Percentiles rank a stretch among this genome's conserved stretches.
Conservation (phyloP, 2,329 filamentous ascomycete species). For the Westerdykella aurantiaca region DNA sequence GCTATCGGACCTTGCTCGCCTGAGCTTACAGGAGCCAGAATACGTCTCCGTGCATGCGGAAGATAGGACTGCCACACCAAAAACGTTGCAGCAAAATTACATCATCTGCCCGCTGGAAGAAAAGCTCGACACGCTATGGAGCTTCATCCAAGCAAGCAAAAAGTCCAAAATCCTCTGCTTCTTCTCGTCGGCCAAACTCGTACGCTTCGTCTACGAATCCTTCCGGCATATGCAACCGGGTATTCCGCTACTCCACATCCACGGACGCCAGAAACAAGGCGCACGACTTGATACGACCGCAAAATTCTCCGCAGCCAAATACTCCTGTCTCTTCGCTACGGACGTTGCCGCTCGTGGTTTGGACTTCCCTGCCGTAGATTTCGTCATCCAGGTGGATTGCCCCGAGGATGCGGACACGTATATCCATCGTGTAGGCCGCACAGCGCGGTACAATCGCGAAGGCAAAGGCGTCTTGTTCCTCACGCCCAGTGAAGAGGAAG, state of each 20-base stretch:
- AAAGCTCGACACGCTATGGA: conserved; percentile 87
- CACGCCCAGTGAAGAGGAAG: conserved; percentile 83
- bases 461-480: conserved; percentile 87
- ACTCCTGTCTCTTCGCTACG: conserved; percentile 87
- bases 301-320: conserved; percentile 73
- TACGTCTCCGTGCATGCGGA: conserved; percentile 92
- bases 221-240: conserved; percentile 92
- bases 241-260: conserved; percentile 85
- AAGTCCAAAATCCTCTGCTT: conserved; percentile 96
- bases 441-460: conserved; percentile 84
- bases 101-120: conserved; percentile 76
- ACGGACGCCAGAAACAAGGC: conserved; percentile 88
- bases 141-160: conserved; percentile 84
- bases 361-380: conserved; percentile 94
- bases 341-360: conserved; percentile 91
- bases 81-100: conserved; percentile 84
- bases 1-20: conserved; percentile 81
- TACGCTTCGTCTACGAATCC: conserved; percentile 89
- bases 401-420: conserved; percentile 97
- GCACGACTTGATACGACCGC: conserved; percentile 82
- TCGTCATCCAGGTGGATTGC: conserved; percentile 97
- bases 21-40: conserved; percentile 85
- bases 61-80: conserved; percentile 72
- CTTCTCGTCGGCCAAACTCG: conserved; percentile 90
- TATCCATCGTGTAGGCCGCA: conserved; percentile 91